Conservation (phyloP, 106 monocot species). For the Platanthera guangdongensis region DNA sequence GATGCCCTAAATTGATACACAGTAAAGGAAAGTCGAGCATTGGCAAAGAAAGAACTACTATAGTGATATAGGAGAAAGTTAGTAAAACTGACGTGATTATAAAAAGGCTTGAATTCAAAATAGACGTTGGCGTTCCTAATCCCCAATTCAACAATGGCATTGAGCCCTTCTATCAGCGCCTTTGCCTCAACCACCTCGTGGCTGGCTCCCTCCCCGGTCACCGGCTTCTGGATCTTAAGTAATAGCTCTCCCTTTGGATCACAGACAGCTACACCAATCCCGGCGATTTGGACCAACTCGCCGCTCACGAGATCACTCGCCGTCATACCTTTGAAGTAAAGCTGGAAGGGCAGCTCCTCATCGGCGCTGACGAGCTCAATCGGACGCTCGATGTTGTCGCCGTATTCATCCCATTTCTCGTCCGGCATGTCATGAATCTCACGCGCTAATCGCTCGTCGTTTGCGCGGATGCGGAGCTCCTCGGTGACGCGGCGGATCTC, state of each 20-base stretch:
- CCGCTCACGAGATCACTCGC: slow-evolving; percentile 18
- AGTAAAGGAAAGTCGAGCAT: neutral
- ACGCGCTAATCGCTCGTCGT: slow-evolving; percentile 65
- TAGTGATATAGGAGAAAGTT: neutral
- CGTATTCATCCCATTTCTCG: slow-evolving; percentile 54
- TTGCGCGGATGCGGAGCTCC: slow-evolving; percentile 30
- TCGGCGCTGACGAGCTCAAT: slow-evolving; percentile 15
- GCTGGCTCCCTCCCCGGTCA: slow-evolving; percentile 1
- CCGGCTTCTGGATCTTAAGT: slow-evolving; percentile 65
- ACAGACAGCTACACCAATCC: slow-evolving; percentile 53
- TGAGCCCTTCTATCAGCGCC: slow-evolving; percentile 68
- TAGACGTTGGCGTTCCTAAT: slow-evolving; percentile 45
- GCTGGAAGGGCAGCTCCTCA: slow-evolving; percentile 28
- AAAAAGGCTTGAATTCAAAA: slow-evolving; percentile 36
- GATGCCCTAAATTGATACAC: neutral
- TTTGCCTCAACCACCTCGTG: slow-evolving; percentile 40
- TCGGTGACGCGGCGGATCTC: slow-evolving; percentile 31
- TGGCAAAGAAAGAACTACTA: too few species aligned
- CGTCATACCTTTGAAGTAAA: slow-evolving; percentile 54
- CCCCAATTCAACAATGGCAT: slow-evolving; percentile 37
- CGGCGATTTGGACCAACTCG: slow-evolving; percentile 14
- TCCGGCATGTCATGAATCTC: slow-evolving; percentile 44
- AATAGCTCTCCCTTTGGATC: slow-evolving; percentile 39
- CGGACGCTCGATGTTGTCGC: slow-evolving; percentile 62
- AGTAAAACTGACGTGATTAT: slow-evolving; percentile 52